Conservation (phyloP, 129 eudicot genomes). For the Artemisia annua region DNA sequence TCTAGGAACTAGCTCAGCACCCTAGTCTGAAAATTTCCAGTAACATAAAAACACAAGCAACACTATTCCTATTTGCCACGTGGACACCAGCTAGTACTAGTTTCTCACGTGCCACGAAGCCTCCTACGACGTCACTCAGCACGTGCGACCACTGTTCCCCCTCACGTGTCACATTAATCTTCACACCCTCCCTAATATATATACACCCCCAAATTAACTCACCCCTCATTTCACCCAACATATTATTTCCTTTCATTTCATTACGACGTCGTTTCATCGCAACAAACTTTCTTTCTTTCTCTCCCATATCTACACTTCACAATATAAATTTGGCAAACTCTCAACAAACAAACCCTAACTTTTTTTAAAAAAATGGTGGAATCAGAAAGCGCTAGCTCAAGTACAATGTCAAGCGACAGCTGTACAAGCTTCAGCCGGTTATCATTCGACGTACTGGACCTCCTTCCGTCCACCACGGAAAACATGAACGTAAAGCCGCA, state of each 20-base stretch:
- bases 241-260: too few species aligned
- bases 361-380: too few species aligned
- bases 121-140: slow-evolving; percentile 42
- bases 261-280: too few species aligned
- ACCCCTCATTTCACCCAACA: too few species aligned
- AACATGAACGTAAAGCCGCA: slow-evolving; percentile 56
- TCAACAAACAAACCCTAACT: too few species aligned
- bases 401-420: slow-evolving; percentile 61
- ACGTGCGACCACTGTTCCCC: slow-evolving; percentile 37
- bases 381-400: slow-evolving; percentile 28
- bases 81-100: too few species aligned
- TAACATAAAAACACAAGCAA: slow-evolving; percentile 17
- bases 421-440: slow-evolving; percentile 70
- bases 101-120: slow-evolving; percentile 38
- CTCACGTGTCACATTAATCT: slow-evolving; percentile 41
- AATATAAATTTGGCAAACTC: too few species aligned
- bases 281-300: too few species aligned
- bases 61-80: slow-evolving; percentile 36
- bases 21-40: slow-evolving; percentile 23
- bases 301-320: too few species aligned
- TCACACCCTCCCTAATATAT: not conserved
- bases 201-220: too few species aligned
- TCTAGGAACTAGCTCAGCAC: slow-evolving; percentile 9
- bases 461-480: slow-evolving; percentile 49
- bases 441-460: slow-evolving; percentile 56